phyloP scores from a whole-genome alignment of 176 grass and related monocot genomes.

The Stipa capillata region DNA sequence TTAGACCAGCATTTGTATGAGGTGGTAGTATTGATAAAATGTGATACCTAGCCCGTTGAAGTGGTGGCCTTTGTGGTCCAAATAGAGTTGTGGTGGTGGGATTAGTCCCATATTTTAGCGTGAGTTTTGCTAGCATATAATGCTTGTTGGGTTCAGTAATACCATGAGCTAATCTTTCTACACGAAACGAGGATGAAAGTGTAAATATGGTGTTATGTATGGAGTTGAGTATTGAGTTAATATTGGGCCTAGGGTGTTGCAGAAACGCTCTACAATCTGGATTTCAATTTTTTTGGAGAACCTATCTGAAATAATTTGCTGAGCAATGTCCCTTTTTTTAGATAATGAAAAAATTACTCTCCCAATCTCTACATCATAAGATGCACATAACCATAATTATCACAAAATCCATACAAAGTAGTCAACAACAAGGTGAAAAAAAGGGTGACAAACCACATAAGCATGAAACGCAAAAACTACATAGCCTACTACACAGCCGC shows the following conservation, averaged over 20 bases:
- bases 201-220: not conserved
- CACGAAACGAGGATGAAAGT: not conserved
- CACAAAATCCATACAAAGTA: no score
- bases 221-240: not conserved
- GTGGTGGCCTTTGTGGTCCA: no score
- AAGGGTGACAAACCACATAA: no score
- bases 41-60: not conserved
- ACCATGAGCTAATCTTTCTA: not conserved
- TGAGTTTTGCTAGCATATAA: not conserved
- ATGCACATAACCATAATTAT: no score
- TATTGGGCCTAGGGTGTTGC: not conserved
- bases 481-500: no score
- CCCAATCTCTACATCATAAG: no score
- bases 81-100: not conserved
- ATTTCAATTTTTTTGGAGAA: not conserved
- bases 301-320: not conserved
- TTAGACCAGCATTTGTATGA: not conserved
- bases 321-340: no score
- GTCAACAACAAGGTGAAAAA: no score
- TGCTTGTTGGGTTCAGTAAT: not conserved
- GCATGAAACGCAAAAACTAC: no score
- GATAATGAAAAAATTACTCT: no score
- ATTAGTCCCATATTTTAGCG: not conserved
- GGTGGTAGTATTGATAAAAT: not conserved
- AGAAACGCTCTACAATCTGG: not conserved